Base-by-base conservation (phyloP, 1,139 yeast genomes). In the Kodamaea fungicola region DNA sequence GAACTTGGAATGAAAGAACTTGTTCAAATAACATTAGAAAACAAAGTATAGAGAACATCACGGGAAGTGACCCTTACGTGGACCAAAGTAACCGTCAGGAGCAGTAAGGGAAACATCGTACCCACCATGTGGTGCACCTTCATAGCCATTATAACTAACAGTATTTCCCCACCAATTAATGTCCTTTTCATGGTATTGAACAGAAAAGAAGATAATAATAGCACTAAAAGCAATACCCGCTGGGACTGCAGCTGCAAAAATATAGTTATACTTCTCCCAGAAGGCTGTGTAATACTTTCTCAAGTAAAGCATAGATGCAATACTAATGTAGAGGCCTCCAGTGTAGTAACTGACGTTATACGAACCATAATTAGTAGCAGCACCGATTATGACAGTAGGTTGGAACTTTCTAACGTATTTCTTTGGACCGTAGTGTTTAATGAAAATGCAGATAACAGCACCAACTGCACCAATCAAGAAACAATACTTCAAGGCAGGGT, bases 401-500 rank as follows among this genome's bases (percentile, higher is more conserved):
- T 53, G 52, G 45, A 51, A 50, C 25, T 36, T 38, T 23, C 40
- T 42, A 24, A 39, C 34, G 23, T 31, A 38, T 28, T 34, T 39
- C 34, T 32, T 31, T 8, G 52, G 53, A 4, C 44, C 49, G 24
- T 44, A 47, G 32, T 44, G 47, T 39, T 62, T 62, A 39, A 62
- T 44, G 46, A 52, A 50, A 16, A 52, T 48, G 41, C 59, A 54
- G 3, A 66, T 59, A 16, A 60, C 34, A 1, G 59, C 67, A 23
- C 58, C 42, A 19, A 62, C 34, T 5, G 49, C 55, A 0, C 70
- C 70, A 26, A 64, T 41, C 13, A 63, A 45, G 42, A 64, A 62
- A 41, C 67, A 62, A 57, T 61, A 64, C 37, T 60, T 59, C 34
- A 64, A 49, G 5, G 61, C 44, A 0, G 69, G 69, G 40, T 62